Conservation (phyloP, 345 rosid species). For the Kandelia obovata region DNA sequence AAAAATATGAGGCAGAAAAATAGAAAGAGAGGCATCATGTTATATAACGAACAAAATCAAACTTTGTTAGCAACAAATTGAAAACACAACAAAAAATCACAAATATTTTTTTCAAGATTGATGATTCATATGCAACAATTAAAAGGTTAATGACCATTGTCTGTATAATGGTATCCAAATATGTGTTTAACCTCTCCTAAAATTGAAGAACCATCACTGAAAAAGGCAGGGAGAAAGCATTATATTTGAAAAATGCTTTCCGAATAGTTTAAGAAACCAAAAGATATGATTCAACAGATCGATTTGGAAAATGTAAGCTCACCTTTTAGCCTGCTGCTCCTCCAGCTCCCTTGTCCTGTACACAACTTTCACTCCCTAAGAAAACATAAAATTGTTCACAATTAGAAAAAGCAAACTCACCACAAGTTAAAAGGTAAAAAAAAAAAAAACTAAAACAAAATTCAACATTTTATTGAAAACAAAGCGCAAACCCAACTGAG, state of each 20-base stretch:
- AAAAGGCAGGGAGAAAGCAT: too few relatives aligned
- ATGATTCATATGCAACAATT: too few relatives aligned
- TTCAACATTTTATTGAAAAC: neutral
- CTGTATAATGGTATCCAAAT: too few relatives aligned
- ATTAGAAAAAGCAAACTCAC: neutral
- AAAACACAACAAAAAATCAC: neutral
- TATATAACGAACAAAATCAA: neutral
- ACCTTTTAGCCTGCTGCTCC: slow-evolving; percentile 34
- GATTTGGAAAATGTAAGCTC: neutral
- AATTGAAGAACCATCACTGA: too few relatives aligned
- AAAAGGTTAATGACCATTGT: too few relatives aligned
- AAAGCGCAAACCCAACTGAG: slow-evolving; percentile 1
- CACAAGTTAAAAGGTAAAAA: slow-evolving; percentile 2
- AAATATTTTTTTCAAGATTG: too few relatives aligned
- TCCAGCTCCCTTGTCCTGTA: slow-evolving; percentile 33
- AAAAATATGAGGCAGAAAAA: neutral
- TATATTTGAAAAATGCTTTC: too few relatives aligned
- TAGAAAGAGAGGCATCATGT: too few relatives aligned
- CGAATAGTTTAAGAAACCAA: neutral
- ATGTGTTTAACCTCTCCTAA: too few relatives aligned
- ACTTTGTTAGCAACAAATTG: slow-evolving; percentile 5
- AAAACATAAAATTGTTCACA: slow-evolving; percentile 7
- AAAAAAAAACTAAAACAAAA: slow-evolving; percentile 7
- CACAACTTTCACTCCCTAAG: slow-evolving; percentile 29
- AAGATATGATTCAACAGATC: neutral